Base-by-base conservation (phyloP, 345 rosid species). In the Sisymbrium altissimum region DNA sequence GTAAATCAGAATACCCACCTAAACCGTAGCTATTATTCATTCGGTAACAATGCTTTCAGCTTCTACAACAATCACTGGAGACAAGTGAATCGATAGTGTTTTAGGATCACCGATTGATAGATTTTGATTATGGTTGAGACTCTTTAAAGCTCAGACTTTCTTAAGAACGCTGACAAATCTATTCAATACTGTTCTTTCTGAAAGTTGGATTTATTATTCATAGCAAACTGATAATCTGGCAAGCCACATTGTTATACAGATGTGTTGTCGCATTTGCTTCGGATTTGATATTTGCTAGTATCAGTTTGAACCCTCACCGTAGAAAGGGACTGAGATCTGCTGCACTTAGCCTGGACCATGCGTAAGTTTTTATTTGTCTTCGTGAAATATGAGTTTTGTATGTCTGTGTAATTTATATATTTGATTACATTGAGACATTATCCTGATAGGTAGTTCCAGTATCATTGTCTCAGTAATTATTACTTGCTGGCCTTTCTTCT, bases 181-280 rank as follows among this genome's bases (percentile, higher is more conserved):
- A 17, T 46, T 30, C 41, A 35, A 35, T 57, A 7, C 0, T 25
- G 59, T 13, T 66, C 45, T 38, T 29, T 57, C 61, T 48, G 62
- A 38, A 67, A 59, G n/a, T 50, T 52, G 1, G 18, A 60, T 33
- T 32, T 32, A 32, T 68, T 12, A 43, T 29, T 60, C 21, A 14
- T 60, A 52, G 69, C 39, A 21, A 68, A 61, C 30, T 45, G 55
- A 54, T 44, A 2, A 55, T 46, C 15, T 40, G 65, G 40, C 33
- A 68, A 64, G n/a, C 52, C 8, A 19, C 39, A n/a, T 64, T 55
- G 30, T 52, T 52, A 30, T 78, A 66, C 88, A 95, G 99, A 80
- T 95, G 99, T 78, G 99, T 87, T 2, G 99, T 81, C 56, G 98
- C 99, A 18, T 95, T 30, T 76, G 85, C 97, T 63, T 95, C 99